Base-by-base conservation (phyloP, 768 basidiomycete genomes). In the Xerocomellus intermedius region DNA sequence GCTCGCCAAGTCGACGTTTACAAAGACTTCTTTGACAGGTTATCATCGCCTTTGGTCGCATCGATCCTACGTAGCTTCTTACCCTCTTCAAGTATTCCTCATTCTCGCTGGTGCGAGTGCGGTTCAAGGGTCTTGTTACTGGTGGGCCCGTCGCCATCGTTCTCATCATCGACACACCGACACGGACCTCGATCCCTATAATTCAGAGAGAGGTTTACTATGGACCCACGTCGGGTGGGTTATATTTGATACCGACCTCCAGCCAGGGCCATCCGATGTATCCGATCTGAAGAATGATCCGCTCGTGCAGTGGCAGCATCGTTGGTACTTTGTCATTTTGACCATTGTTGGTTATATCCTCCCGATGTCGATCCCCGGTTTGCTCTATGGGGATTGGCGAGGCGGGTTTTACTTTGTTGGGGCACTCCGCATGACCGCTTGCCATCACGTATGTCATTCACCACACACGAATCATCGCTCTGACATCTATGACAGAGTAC, bases 31-130 rank as follows among this genome's bases (percentile, higher is more conserved):
- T 54, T 53, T 32, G 35, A 47, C 64, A 86, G 85, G 85, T 28
- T 94, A 91, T 71, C 91, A 94, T 72, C 82, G 91, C 47, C 77
- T 92, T 8, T 94, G 89, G 88, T 89, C 91, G 4, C 91, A 94
- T 68, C 81, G 91, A 48, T 84, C 89, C 2, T 94, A 90, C 69
- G 85, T 87, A 55, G 91, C 90, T 5, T 82, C 84, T 36, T 69
- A 75, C n/a, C 81, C 84, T 28, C 79, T 94, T 16, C 88, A 89
- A 66, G 71, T 84, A 46, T 81, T 85, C 65, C 78, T 93, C 33
- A 78, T 90, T 9, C 74, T 83, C 43, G 89, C 86, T 3, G 91
- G 91, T 8, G 82, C 86, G 32, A 91, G 90, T 65, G 89, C 90
- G 4, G 89, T 91, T 4, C 86, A 94, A 73, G 91, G 91, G 0